A percentile compares a stretch with the other conserved stretches of the same genome.
These are phyloP conservation scores for Colletotrichum endophyticum DNA, from an alignment of 2,329 filamentous ascomycete species.

Conservation along the genomic window DNA sequence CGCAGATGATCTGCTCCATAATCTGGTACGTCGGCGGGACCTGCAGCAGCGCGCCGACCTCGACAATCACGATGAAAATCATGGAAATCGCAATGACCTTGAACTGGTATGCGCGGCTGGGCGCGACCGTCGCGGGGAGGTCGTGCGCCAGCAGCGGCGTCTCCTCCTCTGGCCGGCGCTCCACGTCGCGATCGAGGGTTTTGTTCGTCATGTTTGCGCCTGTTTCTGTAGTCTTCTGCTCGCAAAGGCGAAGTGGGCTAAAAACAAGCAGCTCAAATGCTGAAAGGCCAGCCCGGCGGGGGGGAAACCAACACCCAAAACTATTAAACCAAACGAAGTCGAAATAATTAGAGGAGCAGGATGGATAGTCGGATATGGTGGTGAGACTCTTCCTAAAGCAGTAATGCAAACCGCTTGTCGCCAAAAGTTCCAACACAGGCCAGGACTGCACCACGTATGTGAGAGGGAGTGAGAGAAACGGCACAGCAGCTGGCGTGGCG, in stretches of 20 bases:
- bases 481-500: neutral
- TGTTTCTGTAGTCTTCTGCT: neutral
- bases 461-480: neutral
- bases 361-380: neutral
- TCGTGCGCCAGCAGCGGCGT: slow-evolving; percentile 21
- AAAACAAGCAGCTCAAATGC: neutral
- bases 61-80: slow-evolving; percentile 46
- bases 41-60: slow-evolving; percentile 42
- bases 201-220: neutral
- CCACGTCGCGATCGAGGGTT: neutral
- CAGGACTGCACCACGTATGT: neutral
- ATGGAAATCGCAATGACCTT: slow-evolving; percentile 37
- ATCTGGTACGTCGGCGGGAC: slow-evolving; percentile 52
- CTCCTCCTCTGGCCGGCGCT: slow-evolving; percentile 5
- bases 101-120: slow-evolving; percentile 29
- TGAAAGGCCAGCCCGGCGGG: neutral
- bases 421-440: neutral
- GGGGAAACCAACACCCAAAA: neutral
- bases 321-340: neutral
- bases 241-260: neutral
- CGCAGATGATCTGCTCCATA: slow-evolving; percentile 60
- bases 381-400: neutral
- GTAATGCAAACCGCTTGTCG: neutral
- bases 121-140: slow-evolving; percentile 19
- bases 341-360: neutral